Conservation (phyloP, 2,329 filamentous ascomycete genomes). For the Cladosporium oxysporum region DNA sequence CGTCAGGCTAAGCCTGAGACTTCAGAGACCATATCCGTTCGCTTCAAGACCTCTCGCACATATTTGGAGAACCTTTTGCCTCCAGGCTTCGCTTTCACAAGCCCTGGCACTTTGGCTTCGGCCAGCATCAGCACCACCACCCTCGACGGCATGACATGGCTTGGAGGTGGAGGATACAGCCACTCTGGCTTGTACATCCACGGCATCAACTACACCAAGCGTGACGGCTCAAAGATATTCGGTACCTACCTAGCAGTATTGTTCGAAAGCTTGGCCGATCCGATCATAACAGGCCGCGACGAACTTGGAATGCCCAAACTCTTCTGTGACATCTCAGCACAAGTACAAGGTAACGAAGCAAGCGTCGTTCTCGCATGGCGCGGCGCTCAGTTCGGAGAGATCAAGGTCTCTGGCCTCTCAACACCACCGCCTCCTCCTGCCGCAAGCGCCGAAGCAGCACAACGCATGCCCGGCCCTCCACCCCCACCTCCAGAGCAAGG, state of each 20-base stretch:
- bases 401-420: constrained; percentile 34
- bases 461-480: constrained; percentile 21
- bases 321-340: constrained; percentile 29
- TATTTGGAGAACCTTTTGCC: constrained; percentile 46
- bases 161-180: constrained; percentile 61
- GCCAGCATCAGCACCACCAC: constrained; percentile 44
- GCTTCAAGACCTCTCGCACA: constrained; percentile 45
- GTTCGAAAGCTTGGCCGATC: constrained; percentile 61
- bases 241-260: constrained; percentile 60
- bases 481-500: constrained; percentile 44
- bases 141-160: constrained; percentile 57
- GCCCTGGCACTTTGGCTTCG: constrained; percentile 41
- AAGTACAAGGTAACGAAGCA: constrained; percentile 20
- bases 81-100: constrained; percentile 39
- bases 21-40: constrained; percentile 43
- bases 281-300: constrained; percentile 61
- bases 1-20: constrained; percentile 28
- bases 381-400: constrained; percentile 36
- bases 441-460: constrained; percentile 4
- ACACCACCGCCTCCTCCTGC: constrained; percentile 3
- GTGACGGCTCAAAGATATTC: constrained; percentile 48
- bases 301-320: constrained; percentile 63
- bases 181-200: constrained; percentile 64
- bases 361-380: constrained; percentile 37
- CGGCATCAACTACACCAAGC: constrained; percentile 58